phyloP scores from a whole-genome alignment of 192 early-diverging fungal species.

The Chytriomyces sp. region DNA sequence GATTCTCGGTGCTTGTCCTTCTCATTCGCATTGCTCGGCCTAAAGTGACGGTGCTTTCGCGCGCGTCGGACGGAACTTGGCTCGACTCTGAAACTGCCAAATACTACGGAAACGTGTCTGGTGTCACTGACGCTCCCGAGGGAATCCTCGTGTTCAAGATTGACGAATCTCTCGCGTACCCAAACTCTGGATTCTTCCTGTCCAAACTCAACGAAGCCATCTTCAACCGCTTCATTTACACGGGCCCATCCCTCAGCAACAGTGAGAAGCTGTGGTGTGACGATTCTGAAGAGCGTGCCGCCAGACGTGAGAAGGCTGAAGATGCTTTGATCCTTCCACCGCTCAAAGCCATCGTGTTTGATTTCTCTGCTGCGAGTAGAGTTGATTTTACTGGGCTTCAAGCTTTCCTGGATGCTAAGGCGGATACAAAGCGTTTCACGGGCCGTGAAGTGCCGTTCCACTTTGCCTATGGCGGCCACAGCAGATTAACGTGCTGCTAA shows the following conservation, averaged over 20 bases:
- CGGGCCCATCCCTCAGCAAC: slow-evolving; percentile 15
- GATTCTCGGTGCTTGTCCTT: slow-evolving; percentile 70
- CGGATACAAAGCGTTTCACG: slow-evolving; percentile 59
- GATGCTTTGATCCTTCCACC: too few species aligned
- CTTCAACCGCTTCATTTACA: slow-evolving; percentile 33
- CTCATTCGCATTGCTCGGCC: slow-evolving; percentile 79
- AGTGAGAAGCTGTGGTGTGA: slow-evolving; percentile 41
- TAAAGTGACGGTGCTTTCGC: slow-evolving; percentile 49
- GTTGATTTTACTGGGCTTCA: slow-evolving; percentile 85
- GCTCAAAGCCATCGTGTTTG: slow-evolving; percentile 73
- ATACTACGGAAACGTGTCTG: not conserved
- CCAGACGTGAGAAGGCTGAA: not conserved
- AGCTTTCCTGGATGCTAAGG: slow-evolving; percentile 68
- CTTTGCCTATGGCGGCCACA: slow-evolving; percentile 51
- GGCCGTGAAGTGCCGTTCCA: slow-evolving; percentile 55
- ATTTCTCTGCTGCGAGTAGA: slow-evolving; percentile 76
- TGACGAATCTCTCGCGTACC: slow-evolving; percentile 69
- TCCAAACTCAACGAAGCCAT: slow-evolving; percentile 1
- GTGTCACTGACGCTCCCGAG: slow-evolving; percentile 40
- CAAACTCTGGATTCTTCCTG: slow-evolving; percentile 63
- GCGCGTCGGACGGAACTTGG: slow-evolving; percentile 36
- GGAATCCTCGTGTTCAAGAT: slow-evolving; percentile 74
- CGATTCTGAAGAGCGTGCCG: slow-evolving; percentile 41
- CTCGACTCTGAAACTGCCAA: slow-evolving; percentile 10
- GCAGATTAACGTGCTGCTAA: slow-evolving; percentile 31